Percentiles rank a stretch among this genome's conserved stretches.
phyloP scores from a whole-genome alignment of 768 basidiomycete species.

The Lenzites betulinus region DNA sequence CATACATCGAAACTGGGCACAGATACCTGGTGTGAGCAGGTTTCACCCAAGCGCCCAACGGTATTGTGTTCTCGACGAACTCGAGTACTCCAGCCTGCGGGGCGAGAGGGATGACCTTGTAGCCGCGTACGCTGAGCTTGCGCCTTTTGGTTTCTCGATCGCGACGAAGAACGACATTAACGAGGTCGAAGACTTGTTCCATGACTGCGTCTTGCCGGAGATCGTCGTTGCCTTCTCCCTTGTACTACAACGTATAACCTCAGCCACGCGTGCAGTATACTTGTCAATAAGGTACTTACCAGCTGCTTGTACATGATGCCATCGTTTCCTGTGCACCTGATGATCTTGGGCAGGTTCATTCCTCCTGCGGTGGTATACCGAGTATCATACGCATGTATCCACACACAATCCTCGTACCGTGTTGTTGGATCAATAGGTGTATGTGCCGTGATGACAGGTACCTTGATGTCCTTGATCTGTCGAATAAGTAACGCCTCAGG shows the following conservation, averaged over 20 bases:
- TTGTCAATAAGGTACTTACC: conserved; percentile 43
- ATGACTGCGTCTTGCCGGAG: conserved; percentile 97
- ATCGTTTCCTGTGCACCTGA: conserved; percentile 63
- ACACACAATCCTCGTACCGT: conserved; percentile 69
- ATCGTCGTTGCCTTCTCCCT: conserved; percentile 89
- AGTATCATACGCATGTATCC: conserved; percentile 62
- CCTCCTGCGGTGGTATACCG: conserved; percentile 74
- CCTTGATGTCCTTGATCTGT: conserved; percentile 52
- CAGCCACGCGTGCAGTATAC: background rate
- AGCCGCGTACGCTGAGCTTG: conserved; percentile 73
- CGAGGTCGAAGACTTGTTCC: conserved; percentile 95
- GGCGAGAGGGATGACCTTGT: conserved; percentile 87
- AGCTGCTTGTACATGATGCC: conserved; percentile 74
- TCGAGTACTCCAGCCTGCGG: conserved; percentile 83
- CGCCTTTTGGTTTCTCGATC: conserved; percentile 81
- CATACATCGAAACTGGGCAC: conserved; percentile 36
- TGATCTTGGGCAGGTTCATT: conserved; percentile 81
- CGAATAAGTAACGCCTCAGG: conserved; percentile 49
- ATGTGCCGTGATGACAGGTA: conserved; percentile 84
- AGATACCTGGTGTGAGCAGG: conserved; percentile 63
- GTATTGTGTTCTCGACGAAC: conserved; percentile 80
- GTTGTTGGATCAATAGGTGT: conserved; percentile 70
- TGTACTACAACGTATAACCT: conserved; percentile 63
- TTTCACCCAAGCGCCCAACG: conserved; percentile 63
- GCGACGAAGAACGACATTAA: conserved; percentile 71